Conservation (phyloP, 192 early-diverging fungal species). For the Podila epicladia region DNA sequence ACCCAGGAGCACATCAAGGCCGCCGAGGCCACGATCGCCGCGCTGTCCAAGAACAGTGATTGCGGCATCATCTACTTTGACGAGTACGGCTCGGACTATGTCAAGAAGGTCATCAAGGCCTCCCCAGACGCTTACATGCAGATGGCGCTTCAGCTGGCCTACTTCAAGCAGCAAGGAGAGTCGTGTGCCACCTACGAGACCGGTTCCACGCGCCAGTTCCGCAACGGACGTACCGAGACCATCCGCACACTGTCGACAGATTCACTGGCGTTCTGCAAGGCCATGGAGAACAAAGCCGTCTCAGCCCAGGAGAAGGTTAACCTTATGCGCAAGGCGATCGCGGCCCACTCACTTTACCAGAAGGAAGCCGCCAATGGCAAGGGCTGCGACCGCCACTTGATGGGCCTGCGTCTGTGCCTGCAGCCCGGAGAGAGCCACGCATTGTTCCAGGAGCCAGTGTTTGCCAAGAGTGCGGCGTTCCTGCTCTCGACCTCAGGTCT, state of each 20-base stretch:
- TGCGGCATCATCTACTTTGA: slow-evolving; percentile 69
- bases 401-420: slow-evolving; percentile 76
- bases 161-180: slow-evolving; percentile 73
- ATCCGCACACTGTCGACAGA: slow-evolving; percentile 81
- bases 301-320: slow-evolving; percentile 66
- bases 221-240: slow-evolving; percentile 90
- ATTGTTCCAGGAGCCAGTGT: slow-evolving; percentile 74
- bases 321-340: slow-evolving; percentile 69
- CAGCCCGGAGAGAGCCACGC: slow-evolving; percentile 50
- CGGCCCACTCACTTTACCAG: slow-evolving; percentile 74
- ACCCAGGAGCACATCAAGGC: slow-evolving; percentile 41
- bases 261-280: slow-evolving; percentile 71
- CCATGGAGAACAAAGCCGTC: slow-evolving; percentile 64
- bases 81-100: slow-evolving; percentile 77
- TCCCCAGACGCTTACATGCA: slow-evolving; percentile 89
- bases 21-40: slow-evolving; percentile 64
- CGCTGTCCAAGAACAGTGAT: slow-evolving; percentile 67
- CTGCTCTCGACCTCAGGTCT: slow-evolving; percentile 81
- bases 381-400: slow-evolving; percentile 86
- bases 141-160: slow-evolving; percentile 88
- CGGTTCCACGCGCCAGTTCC: slow-evolving; percentile 79
- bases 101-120: slow-evolving; percentile 71
- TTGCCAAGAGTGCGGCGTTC: slow-evolving; percentile 73
- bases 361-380: slow-evolving; percentile 76
- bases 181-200: slow-evolving; percentile 87